These are phyloP conservation scores for Cladophialophora immunda DNA, from an alignment of 2,329 filamentous ascomycete species.

Conservation along the genomic window DNA sequence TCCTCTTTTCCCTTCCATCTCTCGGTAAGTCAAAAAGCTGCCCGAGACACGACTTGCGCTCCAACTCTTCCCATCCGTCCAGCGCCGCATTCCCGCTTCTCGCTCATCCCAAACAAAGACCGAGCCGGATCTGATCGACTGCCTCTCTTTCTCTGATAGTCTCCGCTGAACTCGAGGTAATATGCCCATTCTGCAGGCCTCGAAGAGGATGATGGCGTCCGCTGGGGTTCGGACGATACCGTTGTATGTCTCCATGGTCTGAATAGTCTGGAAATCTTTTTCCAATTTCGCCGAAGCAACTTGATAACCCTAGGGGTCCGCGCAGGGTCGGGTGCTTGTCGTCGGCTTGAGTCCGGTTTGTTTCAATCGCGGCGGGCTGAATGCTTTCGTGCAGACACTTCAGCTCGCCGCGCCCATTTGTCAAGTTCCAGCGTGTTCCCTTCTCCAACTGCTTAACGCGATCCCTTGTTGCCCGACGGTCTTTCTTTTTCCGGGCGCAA, in stretches of 20 bases:
- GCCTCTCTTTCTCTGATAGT: constrained; percentile 94
- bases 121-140: constrained; percentile 93
- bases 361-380: constrained; percentile 31
- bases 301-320: background rate
- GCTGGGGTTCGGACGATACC: constrained; percentile 94
- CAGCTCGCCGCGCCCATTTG: constrained; percentile 31
- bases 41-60: constrained; percentile 96
- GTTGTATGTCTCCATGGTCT: constrained; percentile 90
- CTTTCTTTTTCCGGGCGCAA: background rate
- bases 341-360: background rate
- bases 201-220: constrained; percentile 98
- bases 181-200: constrained; percentile 89
- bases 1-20: constrained; percentile 98
- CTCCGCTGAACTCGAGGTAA: constrained; percentile 91
- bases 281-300: background rate
- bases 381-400: constrained; percentile 16
- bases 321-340: background rate
- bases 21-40: constrained; percentile 95
- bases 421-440: background rate
- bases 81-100: constrained; percentile 96
- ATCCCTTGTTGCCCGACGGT: background rate
- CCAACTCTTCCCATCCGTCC: constrained; percentile 99
- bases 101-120: constrained; percentile 99
- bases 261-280: background rate
- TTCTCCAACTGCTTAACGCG: background rate